These are phyloP conservation scores for Coelastrella sp. DNA, from an alignment of 139 green algal genomes.

Conservation along the genomic window DNA sequence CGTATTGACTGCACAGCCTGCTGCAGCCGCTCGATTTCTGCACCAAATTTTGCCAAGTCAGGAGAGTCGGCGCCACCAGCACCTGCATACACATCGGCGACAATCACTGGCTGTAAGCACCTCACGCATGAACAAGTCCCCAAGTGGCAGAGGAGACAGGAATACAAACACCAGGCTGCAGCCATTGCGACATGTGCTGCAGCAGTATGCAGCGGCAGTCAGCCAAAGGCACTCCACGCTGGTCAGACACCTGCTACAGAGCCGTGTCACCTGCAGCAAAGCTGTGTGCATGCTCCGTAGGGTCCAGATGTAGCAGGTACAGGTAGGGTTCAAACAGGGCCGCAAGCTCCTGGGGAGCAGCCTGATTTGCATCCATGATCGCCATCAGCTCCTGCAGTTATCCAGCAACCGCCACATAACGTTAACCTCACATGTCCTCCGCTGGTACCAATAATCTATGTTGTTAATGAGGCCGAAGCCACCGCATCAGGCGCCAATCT, in stretches of 20 bases:
- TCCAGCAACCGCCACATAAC: too few species aligned
- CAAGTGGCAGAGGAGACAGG: too few species aligned
- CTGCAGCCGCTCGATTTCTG: slow-evolving; percentile 66
- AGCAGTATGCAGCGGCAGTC: too few species aligned
- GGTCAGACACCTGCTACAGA: background rate
- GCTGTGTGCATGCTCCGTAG: slow-evolving; percentile 40
- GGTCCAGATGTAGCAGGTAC: slow-evolving; percentile 55
- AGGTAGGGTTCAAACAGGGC: slow-evolving; percentile 64
- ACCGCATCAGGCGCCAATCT: too few species aligned
- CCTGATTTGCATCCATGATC: slow-evolving; percentile 64
- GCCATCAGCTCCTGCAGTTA: slow-evolving; percentile 52
- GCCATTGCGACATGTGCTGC: too few species aligned
- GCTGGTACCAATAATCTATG: too few species aligned
- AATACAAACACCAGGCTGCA: too few species aligned
- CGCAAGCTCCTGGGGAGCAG: slow-evolving; percentile 64
- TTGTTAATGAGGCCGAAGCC: too few species aligned
- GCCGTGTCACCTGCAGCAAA: slow-evolving; percentile 34
- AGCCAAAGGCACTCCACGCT: background rate
- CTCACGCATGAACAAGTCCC: too few species aligned
- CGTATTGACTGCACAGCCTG: slow-evolving; percentile 56
- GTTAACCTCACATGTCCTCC: too few species aligned
- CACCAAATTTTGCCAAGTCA: slow-evolving; percentile 61
- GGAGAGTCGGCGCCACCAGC: slow-evolving; percentile 46
- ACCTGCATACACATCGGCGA: slow-evolving; percentile 4
- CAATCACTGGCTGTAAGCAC: too few species aligned